Base-by-base conservation (phyloP, 1,284 basidiomycete genomes). In the Abortiporus biennis region DNA sequence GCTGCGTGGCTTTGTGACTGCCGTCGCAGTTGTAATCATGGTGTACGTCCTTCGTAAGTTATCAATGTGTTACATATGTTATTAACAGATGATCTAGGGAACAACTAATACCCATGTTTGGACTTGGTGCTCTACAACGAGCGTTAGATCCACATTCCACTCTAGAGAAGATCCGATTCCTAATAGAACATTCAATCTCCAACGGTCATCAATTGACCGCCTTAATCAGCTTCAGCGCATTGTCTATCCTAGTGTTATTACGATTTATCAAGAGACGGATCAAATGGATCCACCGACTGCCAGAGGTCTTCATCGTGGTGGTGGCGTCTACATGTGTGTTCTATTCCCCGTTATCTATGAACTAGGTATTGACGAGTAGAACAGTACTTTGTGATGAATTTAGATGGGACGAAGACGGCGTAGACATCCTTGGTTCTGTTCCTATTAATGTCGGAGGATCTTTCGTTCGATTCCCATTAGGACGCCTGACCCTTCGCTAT, bases 1-100 rank as follows among this genome's bases (percentile, higher is more conserved):
- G 5, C 72, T 97, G 29, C 76, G 90, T 29, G 93, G 93, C 4
- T 97, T 96, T 61, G 80, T 92, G 40, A 80, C 82, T 3, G 88
- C 87, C 13, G 74, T 92, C 16, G 86, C 82, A 1, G 71, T 85
- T 3, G 76, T 89, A 19, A 87, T 89, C 50, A 69, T 78, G 55
- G 74, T 86, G 85, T 85, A 47, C 40, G 76, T 66, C 3, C 19
- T 4, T 13, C 27, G 11, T 25, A 46, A 34, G 4, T 43, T 12
- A 24, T 15, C 17, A 17, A 38, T 12, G 29, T 27, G 27, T 40
- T 13, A 20, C 45, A 38, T 55, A 31, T 35, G n/a, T n/a, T n/a
- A n/a, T 46, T 29, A 31, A 16, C 13, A n/a, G 25, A 8, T 24
- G 38, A 17, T 30, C 4, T 42, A 85, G 78, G 27, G 90, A 93